Conservation (phyloP, 2,329 filamentous ascomycete species). For the Cylindrodendrum hubeiense region DNA sequence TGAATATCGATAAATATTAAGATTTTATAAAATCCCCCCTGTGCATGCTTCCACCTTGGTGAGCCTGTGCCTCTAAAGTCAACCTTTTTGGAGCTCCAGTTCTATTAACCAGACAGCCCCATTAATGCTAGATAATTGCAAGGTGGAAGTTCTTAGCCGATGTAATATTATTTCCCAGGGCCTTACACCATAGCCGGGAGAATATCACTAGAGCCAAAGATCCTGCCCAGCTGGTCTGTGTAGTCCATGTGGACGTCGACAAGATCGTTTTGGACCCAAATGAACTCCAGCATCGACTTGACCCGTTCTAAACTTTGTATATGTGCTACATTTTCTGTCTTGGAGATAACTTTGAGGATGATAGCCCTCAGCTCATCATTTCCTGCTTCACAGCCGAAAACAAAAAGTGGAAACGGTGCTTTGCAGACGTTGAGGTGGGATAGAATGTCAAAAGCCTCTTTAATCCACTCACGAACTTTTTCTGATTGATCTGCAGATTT, state of each 20-base stretch:
- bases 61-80: too few species aligned
- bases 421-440: conserved; percentile 30
- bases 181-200: neutral
- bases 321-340: conserved; percentile 30
- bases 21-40: too few species aligned
- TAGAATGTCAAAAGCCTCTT: conserved; percentile 45
- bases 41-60: too few species aligned
- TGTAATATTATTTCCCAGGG: neutral
- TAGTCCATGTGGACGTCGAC: conserved; percentile 18
- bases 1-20: too few species aligned
- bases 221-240: conserved; percentile 17
- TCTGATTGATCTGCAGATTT: conserved; percentile 14
- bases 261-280: conserved; percentile 53
- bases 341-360: conserved; percentile 43
- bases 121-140: too few species aligned
- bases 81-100: too few species aligned
- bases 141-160: too few species aligned
- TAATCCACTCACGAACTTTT: conserved; percentile 23
- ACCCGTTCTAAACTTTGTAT: conserved; percentile 38
- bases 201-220: conserved; percentile 26
- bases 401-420: conserved; percentile 38
- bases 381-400: conserved; percentile 42
- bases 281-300: conserved; percentile 39
- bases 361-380: conserved; percentile 34
- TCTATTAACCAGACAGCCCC: too few species aligned